Evolutionary conservation across 2,329 filamentous ascomycete species (phyloP), one percentile per base, ranked within the genome.

Genomic region (Stagonosporopsis tanaceti): DNA sequence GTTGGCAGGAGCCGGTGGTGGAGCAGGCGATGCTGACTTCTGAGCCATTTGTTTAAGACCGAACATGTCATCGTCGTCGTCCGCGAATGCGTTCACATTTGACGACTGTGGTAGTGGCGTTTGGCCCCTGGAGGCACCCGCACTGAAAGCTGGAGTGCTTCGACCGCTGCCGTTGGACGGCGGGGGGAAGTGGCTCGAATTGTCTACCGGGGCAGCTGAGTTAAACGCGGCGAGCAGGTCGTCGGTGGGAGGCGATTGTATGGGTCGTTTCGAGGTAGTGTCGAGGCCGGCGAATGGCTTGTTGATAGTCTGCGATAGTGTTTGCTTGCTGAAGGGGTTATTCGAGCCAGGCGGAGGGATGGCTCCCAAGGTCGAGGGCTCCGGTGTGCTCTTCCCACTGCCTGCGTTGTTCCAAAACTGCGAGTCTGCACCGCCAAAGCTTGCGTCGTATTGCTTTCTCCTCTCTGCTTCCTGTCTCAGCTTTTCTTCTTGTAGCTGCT

Each of bases 41-140:
- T 70, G 77, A 62, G 85, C 85, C 68, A 92, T 74, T 62, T 89
- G 81, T 57, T 83, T 88, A 34, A 97, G 79, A 0, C 92, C 94
- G 73, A 98, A 97, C 2, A 93, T 92, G 71, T 97, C 92, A 71
- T 96, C 92, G 66, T 88, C 85, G 42, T 94, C 89, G 28, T 85
- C 81, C 12, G 75, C 78, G 60, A 87, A 78, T 0, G 61, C 50
- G 39, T 68, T 67, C 24, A 41, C 37, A 2, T 57, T 48, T 3
- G 68, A 56, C 15, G 60, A 32, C 22, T 69, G 64, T 8, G 70
- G 68, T 5, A 68, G 53, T 22, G 72, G 67, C 6, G 71, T 75
- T 20, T 71, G 65, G 7, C 66, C 64, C 39, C 66, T 65, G 6
- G 72, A 74, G 25, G 60, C 60, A 50, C 65, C 61, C 14, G 71